Percentiles rank a stretch among this genome's conserved stretches.
Evolutionary conservation across 768 basidiomycete genomes (phyloP).

Genomic region (Tulasnella sp.): DNA sequence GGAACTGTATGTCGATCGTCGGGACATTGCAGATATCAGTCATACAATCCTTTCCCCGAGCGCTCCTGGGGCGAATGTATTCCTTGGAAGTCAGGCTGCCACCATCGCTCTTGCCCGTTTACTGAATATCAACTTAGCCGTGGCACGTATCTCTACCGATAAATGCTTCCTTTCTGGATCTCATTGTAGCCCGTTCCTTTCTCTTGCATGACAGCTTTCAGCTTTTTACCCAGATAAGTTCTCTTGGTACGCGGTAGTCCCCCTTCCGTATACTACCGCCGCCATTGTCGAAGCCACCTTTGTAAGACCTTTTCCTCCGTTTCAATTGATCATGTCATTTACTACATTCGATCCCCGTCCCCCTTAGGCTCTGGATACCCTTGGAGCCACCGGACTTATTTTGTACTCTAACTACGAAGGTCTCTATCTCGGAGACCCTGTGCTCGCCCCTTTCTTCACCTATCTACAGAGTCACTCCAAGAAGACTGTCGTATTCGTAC

Average conservation of each 20-base stretch:
- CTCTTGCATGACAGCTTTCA: not conserved
- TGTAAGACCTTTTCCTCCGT: not conserved
- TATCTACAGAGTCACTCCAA: not conserved
- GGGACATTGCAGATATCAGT: not conserved
- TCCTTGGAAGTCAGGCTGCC: not conserved
- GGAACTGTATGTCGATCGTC: not conserved
- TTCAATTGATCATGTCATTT: not conserved
- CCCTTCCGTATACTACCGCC: slow-evolving; percentile 1
- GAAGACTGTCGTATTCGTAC: slow-evolving; percentile 5
- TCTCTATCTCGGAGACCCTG: slow-evolving; percentile 10
- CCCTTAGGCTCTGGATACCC: slow-evolving; percentile 2
- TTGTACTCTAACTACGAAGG: slow-evolving; percentile 10
- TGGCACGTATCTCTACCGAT: not conserved
- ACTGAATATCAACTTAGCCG: not conserved
- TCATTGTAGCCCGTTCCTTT: too few relatives aligned
- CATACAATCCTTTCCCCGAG: not conserved
- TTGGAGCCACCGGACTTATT: slow-evolving; percentile 5
- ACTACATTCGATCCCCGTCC: too few relatives aligned
- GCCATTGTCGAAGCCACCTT: slow-evolving; percentile 13
- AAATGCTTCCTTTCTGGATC: not conserved
- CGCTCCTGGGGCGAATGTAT: slow-evolving; percentile 6
- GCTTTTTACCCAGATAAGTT: slow-evolving; percentile 5
- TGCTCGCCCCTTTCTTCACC: not conserved
- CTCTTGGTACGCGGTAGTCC: slow-evolving; percentile 4
- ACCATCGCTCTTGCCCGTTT: slow-evolving; percentile 1